Percentiles rank a stretch among this genome's conserved stretches.
phyloP scores from a whole-genome alignment of 306 rosid species.

The Gastrolobium bilobum region DNA sequence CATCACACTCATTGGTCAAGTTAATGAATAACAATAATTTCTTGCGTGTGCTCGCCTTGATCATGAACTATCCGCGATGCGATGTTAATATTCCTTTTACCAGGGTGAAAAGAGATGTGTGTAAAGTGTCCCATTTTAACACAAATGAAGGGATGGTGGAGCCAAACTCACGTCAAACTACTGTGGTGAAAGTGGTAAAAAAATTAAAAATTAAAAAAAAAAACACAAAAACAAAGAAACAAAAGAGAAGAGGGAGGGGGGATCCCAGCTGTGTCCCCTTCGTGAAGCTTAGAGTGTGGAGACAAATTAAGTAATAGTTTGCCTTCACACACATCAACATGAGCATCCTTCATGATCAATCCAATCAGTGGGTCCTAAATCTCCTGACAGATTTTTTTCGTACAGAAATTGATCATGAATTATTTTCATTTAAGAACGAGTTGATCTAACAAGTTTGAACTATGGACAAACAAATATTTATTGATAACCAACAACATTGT shows the following conservation, averaged over 20 bases:
- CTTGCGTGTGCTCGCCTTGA: background rate
- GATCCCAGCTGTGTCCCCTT: background rate
- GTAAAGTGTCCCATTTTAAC: background rate
- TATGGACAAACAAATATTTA: background rate
- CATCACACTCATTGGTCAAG: background rate
- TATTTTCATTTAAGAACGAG: slow-evolving; percentile 15
- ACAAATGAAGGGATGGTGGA: background rate
- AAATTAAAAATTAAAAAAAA: too few species aligned
- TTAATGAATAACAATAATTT: slow-evolving; percentile 7
- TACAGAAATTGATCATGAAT: slow-evolving; percentile 35
- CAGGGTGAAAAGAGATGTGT: background rate
- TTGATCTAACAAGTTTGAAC: background rate
- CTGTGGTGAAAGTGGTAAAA: too few species aligned
- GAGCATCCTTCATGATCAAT: slow-evolving; percentile 46
- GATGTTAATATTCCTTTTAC: background rate
- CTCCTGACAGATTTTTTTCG: slow-evolving; percentile 50
- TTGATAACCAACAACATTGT: too few species aligned
- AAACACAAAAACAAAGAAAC: too few species aligned
- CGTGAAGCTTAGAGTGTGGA: background rate
- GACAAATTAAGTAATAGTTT: slow-evolving; percentile 42
- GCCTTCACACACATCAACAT: slow-evolving; percentile 31
- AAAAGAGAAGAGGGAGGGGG: background rate
- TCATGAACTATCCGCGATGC: background rate
- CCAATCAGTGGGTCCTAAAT: slow-evolving; percentile 64
- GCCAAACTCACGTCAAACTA: too few species aligned